Evolutionary conservation across 2,329 filamentous ascomycete genomes (phyloP), one percentile per base, ranked within the genome.

Genomic region (Celoporthe dispersa): DNA sequence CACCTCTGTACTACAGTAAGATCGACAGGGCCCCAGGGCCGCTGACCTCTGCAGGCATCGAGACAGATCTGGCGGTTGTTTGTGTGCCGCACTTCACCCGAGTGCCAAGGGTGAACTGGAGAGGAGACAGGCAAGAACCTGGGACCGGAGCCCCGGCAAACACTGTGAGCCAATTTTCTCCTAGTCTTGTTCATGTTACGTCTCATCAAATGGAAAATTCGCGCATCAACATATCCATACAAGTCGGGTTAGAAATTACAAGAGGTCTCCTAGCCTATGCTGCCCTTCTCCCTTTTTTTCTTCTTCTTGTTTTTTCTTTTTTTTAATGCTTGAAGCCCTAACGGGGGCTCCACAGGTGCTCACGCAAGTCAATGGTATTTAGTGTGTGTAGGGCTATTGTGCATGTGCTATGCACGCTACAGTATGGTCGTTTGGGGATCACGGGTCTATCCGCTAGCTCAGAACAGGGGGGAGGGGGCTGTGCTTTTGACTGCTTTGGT

Each of bases 361-460:
- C 22, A 35, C n/a, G n/a, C n/a, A n/a, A n/a, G n/a, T 19, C 1
- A 7, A n/a, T 8, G 22, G 5, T 39, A 39, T 39, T 39, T 39
- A 11, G 14, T 9, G n/a, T 11, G 22, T 28, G 12, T 25, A 8
- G 25, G 25, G n/a, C 48, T 28, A 53, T 11, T 25, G n/a, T 51
- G 48, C 22, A 53, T 25, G 48, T 25, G 22, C 48, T 51, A 51
- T 51, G n/a, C n/a, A 28, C 4, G n/a, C 22, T 12, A 53, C 22
- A 41, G 14, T 41, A 41, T 14, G 44, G 44, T 48, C 22, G 44
- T 33, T 55, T 55, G 16, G 28, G 28, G 25, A 57, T 57, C 28
- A 57, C 53, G 53, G 53, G 53, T 33, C 28, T 57, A 57, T 57
- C 53, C 53, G 53, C 19, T 57, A 57, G 53, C 16, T 57, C 11